These are phyloP conservation scores for Heteromeles arbutifolia DNA, from an alignment of 306 rosid genomes.

Conservation along the genomic window DNA sequence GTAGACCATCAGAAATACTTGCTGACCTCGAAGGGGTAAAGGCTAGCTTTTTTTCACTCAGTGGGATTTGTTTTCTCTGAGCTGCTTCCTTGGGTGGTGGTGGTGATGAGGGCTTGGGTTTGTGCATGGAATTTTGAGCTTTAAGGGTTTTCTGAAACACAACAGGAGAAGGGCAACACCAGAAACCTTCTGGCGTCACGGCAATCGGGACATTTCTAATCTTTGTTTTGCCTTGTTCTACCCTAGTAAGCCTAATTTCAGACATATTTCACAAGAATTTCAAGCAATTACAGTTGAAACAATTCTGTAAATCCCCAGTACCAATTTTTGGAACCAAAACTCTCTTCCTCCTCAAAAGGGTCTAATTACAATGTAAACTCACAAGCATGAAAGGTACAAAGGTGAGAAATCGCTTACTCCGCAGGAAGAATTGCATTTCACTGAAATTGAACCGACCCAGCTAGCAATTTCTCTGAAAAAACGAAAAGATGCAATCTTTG, in stretches of 20 bases:
- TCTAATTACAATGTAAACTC: slow-evolving; percentile 5
- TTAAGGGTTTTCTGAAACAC: slow-evolving; percentile 80
- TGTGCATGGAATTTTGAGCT: slow-evolving; percentile 61
- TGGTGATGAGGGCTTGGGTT: slow-evolving; percentile 69
- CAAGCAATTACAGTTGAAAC: slow-evolving; percentile 24
- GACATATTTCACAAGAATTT: slow-evolving; percentile 48
- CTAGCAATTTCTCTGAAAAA: slow-evolving; percentile 11
- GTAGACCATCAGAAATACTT: slow-evolving; percentile 48
- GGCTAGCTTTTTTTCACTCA: slow-evolving; percentile 44
- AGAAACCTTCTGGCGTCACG: slow-evolving; percentile 89
- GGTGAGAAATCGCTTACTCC: slow-evolving; percentile 20
- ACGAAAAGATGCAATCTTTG: slow-evolving; percentile 16
- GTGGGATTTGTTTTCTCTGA: slow-evolving; percentile 39
- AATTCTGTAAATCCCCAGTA: slow-evolving; percentile 16
- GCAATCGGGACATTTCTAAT: slow-evolving; percentile 85
- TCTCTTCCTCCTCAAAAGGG: slow-evolving; percentile 13
- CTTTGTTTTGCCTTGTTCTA: slow-evolving; percentile 73
- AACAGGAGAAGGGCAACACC: slow-evolving; percentile 96
- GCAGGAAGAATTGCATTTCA: slow-evolving; percentile 11
- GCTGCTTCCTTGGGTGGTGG: slow-evolving; percentile 44
- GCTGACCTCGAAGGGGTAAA: slow-evolving; percentile 44
- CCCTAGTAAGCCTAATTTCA: slow-evolving; percentile 53
- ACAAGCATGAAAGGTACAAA: slow-evolving; percentile 16
- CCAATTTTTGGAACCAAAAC: slow-evolving; percentile 21
- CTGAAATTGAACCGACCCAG: slow-evolving; percentile 2